Base-by-base conservation (phyloP, 306 rosid species). In the Ammopiptanthus mongolicus region DNA sequence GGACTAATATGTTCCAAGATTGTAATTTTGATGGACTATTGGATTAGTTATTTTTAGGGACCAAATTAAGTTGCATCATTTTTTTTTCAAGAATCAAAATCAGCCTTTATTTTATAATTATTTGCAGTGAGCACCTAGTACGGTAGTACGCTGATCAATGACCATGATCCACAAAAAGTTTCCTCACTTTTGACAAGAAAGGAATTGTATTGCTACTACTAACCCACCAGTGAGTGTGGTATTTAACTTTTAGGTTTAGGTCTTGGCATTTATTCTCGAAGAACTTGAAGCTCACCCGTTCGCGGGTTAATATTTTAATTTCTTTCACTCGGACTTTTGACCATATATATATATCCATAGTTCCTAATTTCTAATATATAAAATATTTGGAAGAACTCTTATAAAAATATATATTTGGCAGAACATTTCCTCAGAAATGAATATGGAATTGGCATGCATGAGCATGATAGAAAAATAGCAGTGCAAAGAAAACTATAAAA, bases 111-210 rank as follows among this genome's bases (percentile, higher is more conserved):
- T n/a, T n/a, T n/a, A n/a, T n/a, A n/a, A n/a, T n/a, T n/a, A n/a
- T n/a, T n/a, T n/a, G n/a, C n/a, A n/a, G n/a, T n/a, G n/a, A n/a
- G n/a, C n/a, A n/a, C n/a, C n/a, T n/a, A n/a, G n/a, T n/a, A n/a
- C n/a, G n/a, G n/a, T n/a, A 12, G 0, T 29, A 8, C 6, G 36
- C 1, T 31, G 68, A 9, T 2, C 5, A 5, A 21, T 9, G 50
- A 46, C 33, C 42, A 12, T 13, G 51, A 56, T 56, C 61, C 41
- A 33, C 12, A 41, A 28, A 44, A 44, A 29, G 71, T 48, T 1
- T 31, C 37, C 61, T 74, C 47, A 51, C 71, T 59, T 69, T 70
- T 70, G 77, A 78, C 77, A 11, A 25, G 14, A 62, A 50, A 8
- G 46, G 71, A 53, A 76, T n/a, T n/a, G n/a, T 66, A 70, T 60